Evolutionary conservation across 2,329 filamentous ascomycete genomes (phyloP).

Genomic region (Aspergillus sp.): DNA sequence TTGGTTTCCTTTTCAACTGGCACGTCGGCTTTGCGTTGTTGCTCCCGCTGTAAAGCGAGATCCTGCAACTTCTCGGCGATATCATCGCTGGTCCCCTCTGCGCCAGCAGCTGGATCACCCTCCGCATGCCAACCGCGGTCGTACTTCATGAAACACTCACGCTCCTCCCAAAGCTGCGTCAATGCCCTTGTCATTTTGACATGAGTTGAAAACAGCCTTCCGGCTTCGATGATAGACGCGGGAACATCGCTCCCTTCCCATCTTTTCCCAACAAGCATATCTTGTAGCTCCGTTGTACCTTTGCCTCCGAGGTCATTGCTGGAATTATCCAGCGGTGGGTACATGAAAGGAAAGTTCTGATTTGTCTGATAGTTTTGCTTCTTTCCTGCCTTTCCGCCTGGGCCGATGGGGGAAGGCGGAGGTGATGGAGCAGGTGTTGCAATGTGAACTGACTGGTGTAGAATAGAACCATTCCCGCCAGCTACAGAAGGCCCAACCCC

Average conservation of each 20-base stretch:
- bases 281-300: slow-evolving; percentile 78
- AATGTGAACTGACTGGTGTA: slow-evolving; percentile 96
- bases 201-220: slow-evolving; percentile 84
- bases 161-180: slow-evolving; percentile 91
- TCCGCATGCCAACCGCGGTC: slow-evolving; percentile 82
- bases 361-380: slow-evolving; percentile 99
- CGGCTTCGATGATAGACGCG: slow-evolving; percentile 91
- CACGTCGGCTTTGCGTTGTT: slow-evolving; percentile 20
- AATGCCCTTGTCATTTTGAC: slow-evolving; percentile 92
- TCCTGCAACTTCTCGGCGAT: slow-evolving; percentile 37
- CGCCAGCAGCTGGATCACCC: slow-evolving; percentile 38
- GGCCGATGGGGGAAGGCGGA: slow-evolving; percentile 83
- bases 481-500: slow-evolving; percentile 54
- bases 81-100: slow-evolving; percentile 48
- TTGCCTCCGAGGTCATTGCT: slow-evolving; percentile 93
- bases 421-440: slow-evolving; percentile 97
- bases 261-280: slow-evolving; percentile 76
- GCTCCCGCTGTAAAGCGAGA: slow-evolving; percentile 27
- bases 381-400: slow-evolving; percentile 88
- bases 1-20: slow-evolving; percentile 36
- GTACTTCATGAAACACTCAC: slow-evolving; percentile 87
- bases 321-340: slow-evolving; percentile 85
- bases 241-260: slow-evolving; percentile 95
- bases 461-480: slow-evolving; percentile 67
- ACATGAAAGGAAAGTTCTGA: slow-evolving; percentile 97